Percentiles rank a stretch among this genome's conserved stretches.
These are phyloP conservation scores for Lizonia empirigonia DNA, from an alignment of 2,329 filamentous ascomycete genomes.

Conservation along the genomic window DNA sequence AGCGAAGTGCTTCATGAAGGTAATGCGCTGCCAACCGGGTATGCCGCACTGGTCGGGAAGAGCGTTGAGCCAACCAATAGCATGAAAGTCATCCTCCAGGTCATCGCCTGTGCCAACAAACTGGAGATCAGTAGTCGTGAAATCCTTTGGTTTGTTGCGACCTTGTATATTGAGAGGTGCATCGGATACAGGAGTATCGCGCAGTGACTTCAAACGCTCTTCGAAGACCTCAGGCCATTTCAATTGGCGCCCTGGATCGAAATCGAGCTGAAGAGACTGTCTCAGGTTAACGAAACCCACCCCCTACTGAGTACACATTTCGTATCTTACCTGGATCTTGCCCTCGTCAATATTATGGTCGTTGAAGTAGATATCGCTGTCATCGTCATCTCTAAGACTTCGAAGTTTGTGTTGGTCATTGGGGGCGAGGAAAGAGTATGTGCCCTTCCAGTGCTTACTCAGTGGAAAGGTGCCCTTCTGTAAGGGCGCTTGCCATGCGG, in stretches of 20 bases:
- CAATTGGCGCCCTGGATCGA: constrained; percentile 24
- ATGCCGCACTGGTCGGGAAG: constrained; percentile 55
- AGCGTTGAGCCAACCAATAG: constrained; percentile 56
- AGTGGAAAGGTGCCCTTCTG: constrained; percentile 44
- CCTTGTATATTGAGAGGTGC: constrained; percentile 17
- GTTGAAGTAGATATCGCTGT: constrained; percentile 26
- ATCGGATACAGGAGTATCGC: constrained; percentile 19
- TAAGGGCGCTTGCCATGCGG: constrained; percentile 50
- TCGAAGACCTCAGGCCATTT: constrained; percentile 52
- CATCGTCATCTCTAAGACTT: constrained; percentile 26
- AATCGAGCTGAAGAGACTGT: constrained; percentile 45
- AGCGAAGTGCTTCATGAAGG: constrained; percentile 59
- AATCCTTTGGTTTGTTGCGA: constrained; percentile 11
- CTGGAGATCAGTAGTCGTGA: constrained; percentile 32
- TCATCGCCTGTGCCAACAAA: constrained; percentile 50
- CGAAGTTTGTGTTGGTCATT: constrained; percentile 25
- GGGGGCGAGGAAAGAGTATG: constrained; percentile 51
- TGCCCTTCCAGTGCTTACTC: constrained; percentile 57
- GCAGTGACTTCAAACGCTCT: constrained; percentile 45
- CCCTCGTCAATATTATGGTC: constrained; percentile 42
- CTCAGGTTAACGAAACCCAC: constrained; percentile 18
- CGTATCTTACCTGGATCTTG: constrained; percentile 34
- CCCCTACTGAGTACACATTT: neutral
- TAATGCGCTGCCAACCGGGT: constrained; percentile 60
- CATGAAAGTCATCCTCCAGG: constrained; percentile 39